A percentile compares a stretch with the other conserved stretches of the same genome.
These are phyloP conservation scores for Aspergillus uvarum DNA, from an alignment of 2,329 filamentous ascomycete genomes.

Conservation along the genomic window DNA sequence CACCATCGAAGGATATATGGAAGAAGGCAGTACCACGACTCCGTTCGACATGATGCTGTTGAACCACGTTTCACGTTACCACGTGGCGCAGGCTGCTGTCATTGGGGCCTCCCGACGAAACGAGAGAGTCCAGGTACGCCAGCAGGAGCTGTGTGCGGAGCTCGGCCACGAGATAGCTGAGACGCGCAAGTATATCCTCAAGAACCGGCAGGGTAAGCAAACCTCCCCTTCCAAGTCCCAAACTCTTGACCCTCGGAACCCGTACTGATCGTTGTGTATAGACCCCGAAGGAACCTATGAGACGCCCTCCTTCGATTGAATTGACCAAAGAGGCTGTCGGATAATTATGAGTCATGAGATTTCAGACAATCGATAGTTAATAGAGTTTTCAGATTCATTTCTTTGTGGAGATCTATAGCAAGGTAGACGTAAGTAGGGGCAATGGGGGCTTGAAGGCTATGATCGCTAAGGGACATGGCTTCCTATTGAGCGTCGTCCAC, in stretches of 20 bases:
- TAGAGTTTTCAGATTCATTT: neutral
- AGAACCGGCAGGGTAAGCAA: slow-evolving; percentile 53
- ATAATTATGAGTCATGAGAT: neutral
- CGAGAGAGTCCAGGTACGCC: slow-evolving; percentile 45
- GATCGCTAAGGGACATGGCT: neutral
- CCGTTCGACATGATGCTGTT: slow-evolving; percentile 70
- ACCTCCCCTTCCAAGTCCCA: neutral
- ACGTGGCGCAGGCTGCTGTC: slow-evolving; percentile 58
- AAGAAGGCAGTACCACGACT: slow-evolving; percentile 67
- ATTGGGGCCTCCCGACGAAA: slow-evolving; percentile 50
- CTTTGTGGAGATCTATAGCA: too few species aligned
- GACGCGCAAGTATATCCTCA: slow-evolving; percentile 53
- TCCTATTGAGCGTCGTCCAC: neutral
- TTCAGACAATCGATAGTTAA: neutral
- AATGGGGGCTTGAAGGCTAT: neutral
- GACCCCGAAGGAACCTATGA: slow-evolving; percentile 57
- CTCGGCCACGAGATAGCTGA: slow-evolving; percentile 52
- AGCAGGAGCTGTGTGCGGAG: slow-evolving; percentile 51
- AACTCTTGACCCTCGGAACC: too few species aligned
- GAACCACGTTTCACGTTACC: slow-evolving; percentile 60
- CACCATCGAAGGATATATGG: slow-evolving; percentile 59
- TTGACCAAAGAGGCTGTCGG: too few species aligned
- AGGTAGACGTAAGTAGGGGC: too few species aligned
- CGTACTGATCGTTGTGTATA: slow-evolving; percentile 18
- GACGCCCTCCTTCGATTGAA: slow-evolving; percentile 20